A percentile compares a stretch with the other conserved stretches of the same genome.
Conservation (phyloP, 2,329 filamentous ascomycete species). For the Aspergillus pseudoglaucus region DNA sequence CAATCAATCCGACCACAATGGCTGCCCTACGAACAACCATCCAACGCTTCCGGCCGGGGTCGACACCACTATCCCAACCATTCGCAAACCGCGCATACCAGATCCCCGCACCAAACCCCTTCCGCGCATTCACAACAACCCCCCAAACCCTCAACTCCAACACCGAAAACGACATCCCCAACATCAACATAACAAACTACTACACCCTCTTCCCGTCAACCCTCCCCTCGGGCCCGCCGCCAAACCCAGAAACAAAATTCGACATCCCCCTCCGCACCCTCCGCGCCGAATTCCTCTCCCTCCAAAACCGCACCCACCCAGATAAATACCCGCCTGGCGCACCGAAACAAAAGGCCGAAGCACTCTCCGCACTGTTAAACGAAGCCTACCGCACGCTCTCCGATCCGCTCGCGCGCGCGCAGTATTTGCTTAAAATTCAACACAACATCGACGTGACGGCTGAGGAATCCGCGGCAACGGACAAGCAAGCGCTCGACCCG, state of each 20-base stretch:
- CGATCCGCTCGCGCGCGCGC: conserved; percentile 73
- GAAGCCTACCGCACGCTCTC: conserved; percentile 81
- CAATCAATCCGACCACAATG: not conserved
- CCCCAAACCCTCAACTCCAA: conserved; percentile 4
- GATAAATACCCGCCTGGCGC: conserved; percentile 43
- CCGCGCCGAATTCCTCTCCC: conserved; percentile 75
- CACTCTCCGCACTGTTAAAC: conserved; percentile 76
- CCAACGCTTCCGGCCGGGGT: too few relatives aligned
- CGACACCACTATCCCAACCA: too few relatives aligned
- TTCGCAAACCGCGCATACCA: conserved; percentile 1
- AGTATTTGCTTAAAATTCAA: conserved; percentile 66
- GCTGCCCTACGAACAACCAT: not conserved
- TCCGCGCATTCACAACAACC: not conserved
- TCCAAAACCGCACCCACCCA: conserved; percentile 56
- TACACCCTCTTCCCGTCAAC: conserved; percentile 85
- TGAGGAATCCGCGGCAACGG: conserved; percentile 62
- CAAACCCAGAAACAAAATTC: conserved; percentile 66
- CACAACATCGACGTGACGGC: conserved; percentile 67
- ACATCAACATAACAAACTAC: conserved; percentile 51
- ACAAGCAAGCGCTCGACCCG: conserved; percentile 58
- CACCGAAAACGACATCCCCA: conserved; percentile 5
- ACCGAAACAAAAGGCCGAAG: conserved; percentile 60
- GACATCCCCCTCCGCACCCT: conserved; percentile 62
- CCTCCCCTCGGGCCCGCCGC: conserved; percentile 71
- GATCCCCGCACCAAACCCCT: not conserved